Base-by-base conservation (phyloP, 495 filamentous ascomycete species). In the Tuber calosporum region DNA sequence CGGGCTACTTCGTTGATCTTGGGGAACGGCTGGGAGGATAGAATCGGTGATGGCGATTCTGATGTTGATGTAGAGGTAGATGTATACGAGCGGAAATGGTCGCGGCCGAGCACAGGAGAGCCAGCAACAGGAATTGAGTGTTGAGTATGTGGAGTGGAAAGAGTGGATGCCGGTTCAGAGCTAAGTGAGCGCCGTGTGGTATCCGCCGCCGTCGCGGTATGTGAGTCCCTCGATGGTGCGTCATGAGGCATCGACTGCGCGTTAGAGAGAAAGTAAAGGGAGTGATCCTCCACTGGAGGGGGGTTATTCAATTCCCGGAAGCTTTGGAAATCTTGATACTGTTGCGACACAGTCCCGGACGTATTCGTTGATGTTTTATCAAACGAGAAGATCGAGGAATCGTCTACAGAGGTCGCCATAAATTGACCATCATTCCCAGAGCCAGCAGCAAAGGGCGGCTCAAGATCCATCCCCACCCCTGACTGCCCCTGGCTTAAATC, bases 1-100 rank as follows among this genome's bases (percentile, higher is more conserved):
- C 85, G 83, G 20, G 86, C 79, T 34, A 77, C 78, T 19, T 85
- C 84, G 22, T 83, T 78, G 53, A 86, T 81, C 34, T 76, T 75
- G 7, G 83, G 84, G 38, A 82, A 73, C 26, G 68, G 72, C 11
- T 73, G 68, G 3, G 80, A 75, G 1, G 26, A 19, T 15, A 72
- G 36, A 36, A 20, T n/a, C 15, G 72, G 40, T 34, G 58, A 30
- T 70, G 48, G 62, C 8, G 22, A 67, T 72, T 40, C n/a, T 34
- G 36, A 30, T 37, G 70, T 15, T 40, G 58, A 39, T n/a, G 40
- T 17, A 26, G 69, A 69, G 48, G 58, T 17, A 26, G 40, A n/a
- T 37, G 34, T 30, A 30, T 30, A 66, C 9, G 30, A 34, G 42
- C 69, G 9, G 48, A 39, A 53, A 42, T 13, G 15, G 53, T 70